Evolutionary conservation across 306 rosid genomes (phyloP).

Genomic region (Trifolium pratense): DNA sequence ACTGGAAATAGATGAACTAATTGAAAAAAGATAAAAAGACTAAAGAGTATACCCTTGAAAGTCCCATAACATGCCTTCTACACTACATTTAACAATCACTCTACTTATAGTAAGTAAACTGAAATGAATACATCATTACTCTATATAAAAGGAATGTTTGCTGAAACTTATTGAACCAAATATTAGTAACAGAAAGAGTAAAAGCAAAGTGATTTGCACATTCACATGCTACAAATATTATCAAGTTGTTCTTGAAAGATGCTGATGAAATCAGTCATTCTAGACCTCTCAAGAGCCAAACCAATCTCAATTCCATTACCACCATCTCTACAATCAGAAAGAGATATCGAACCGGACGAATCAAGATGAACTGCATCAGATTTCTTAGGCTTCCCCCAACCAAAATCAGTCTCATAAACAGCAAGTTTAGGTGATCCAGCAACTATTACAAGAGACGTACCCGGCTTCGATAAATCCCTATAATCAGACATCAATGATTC

Average conservation of each 20-base stretch:
- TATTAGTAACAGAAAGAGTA: too few species aligned
- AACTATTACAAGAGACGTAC: background rate
- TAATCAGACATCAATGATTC: slow-evolving; percentile 42
- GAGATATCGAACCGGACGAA: slow-evolving; percentile 35
- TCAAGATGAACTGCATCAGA: slow-evolving; percentile 49
- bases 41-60: too few species aligned
- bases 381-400: slow-evolving; percentile 60
- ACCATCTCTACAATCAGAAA: slow-evolving; percentile 39
- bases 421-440: slow-evolving; percentile 55
- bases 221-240: slow-evolving; percentile 17
- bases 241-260: slow-evolving; percentile 32
- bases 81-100: too few species aligned
- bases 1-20: too few species aligned
- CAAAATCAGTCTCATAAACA: slow-evolving; percentile 56
- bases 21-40: too few species aligned
- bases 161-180: too few species aligned
- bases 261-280: slow-evolving; percentile 39
- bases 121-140: too few species aligned
- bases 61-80: too few species aligned
- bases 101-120: too few species aligned
- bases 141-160: too few species aligned
- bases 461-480: background rate
- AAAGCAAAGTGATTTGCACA: background rate
- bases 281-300: slow-evolving; percentile 32
- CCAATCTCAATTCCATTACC: slow-evolving; percentile 52